Evolutionary conservation across 257 asterid genomes (phyloP).

Genomic region (Capsicum baccatum): DNA sequence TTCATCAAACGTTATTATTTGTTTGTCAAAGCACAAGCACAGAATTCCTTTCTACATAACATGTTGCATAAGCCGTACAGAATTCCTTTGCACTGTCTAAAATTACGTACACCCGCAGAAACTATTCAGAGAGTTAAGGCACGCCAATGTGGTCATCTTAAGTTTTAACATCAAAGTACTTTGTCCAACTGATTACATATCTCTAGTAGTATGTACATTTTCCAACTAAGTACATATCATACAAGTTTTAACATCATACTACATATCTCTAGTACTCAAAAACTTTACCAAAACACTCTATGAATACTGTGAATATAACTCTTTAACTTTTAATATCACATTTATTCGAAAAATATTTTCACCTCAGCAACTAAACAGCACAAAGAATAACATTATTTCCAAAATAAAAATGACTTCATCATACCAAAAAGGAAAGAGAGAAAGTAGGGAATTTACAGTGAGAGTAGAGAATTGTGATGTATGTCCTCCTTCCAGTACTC

Average conservation of each 20-base stretch:
- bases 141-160: not conserved
- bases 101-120: not conserved
- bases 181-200: not conserved
- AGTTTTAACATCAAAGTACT: not conserved
- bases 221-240: too few species aligned
- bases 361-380: not conserved
- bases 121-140: not conserved
- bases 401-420: not conserved
- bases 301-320: not conserved
- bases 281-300: not conserved
- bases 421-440: slow-evolving; percentile 16
- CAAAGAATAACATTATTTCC: not conserved
- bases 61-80: not conserved
- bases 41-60: not conserved
- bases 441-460: not conserved
- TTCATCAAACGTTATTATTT: not conserved
- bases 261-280: not conserved
- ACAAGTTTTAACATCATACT: not conserved
- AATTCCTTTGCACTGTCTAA: not conserved
- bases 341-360: not conserved
- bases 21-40: not conserved
- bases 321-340: too few species aligned
- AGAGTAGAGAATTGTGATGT: not conserved
- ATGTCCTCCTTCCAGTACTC: too few species aligned
- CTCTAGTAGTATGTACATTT: too few species aligned